Base-by-base conservation (phyloP, 2,329 filamentous ascomycete genomes). In the Fusarium mangiferae region DNA sequence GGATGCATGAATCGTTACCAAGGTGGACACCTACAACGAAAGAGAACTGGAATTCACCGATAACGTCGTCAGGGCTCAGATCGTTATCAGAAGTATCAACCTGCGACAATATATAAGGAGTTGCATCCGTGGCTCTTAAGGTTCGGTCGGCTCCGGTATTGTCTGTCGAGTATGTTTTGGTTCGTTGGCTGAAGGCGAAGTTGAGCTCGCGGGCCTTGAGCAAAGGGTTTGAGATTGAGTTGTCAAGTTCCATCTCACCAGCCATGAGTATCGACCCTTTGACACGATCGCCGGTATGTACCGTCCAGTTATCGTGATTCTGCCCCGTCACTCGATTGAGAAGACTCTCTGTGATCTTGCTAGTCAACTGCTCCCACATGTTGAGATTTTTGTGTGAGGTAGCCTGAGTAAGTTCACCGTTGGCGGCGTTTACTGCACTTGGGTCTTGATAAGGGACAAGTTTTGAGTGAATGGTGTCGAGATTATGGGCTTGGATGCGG, bases 11-110 rank as follows among this genome's bases (percentile, higher is more conserved):
- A 46, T 87, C 81, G 77, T 90, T 92, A 45, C 87, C 86, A 3
- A 91, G 85, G 62, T 89, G 84, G 78, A 87, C 85, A 42, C 89
- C 90, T 0, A 86, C 87, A 9, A 91, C 75, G 74, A 88, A 92
- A 46, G 86, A 85, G 77, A 91, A 88, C 73, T 92, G 90, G 5
- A 91, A 79, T 77, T 92, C 90, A 52, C 89, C 90, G 10, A 89
- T 78, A 33, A 91, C 80, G 61, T 89, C 86, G 4, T 82, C 81
- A 38, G 83, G 82, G 2, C 64, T 68, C 15, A 82, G 30, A 11
- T 75, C 58, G 36, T 73, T 72, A 22, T 68, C 56, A 6, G 77
- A 44, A 14, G 77, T 71, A 30, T 82, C 77, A 22, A 90, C 80
- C 9, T 84, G 75, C 12, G 83, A 80, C 22, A 79, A 59, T 42